These are phyloP conservation scores for Eucalyptus erythrocorys DNA, from an alignment of 345 rosid species.

Conservation along the genomic window DNA sequence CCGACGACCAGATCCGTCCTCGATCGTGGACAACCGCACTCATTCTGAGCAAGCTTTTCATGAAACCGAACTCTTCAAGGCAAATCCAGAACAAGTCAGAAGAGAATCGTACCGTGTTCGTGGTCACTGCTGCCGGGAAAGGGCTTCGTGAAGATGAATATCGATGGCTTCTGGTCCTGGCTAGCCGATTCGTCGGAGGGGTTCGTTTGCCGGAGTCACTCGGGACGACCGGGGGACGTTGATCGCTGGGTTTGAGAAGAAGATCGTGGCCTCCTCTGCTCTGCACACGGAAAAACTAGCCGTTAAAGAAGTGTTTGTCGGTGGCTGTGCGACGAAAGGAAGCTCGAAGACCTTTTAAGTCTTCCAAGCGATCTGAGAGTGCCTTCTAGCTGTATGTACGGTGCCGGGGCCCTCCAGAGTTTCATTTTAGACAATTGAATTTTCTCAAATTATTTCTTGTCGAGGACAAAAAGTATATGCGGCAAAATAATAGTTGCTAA, in stretches of 20 bases:
- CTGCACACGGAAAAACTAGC: too few relatives aligned
- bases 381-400: neutral
- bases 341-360: too few relatives aligned
- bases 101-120: neutral
- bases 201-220: neutral
- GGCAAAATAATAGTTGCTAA: too few relatives aligned
- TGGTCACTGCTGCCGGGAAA: neutral
- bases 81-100: neutral
- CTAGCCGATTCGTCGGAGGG: neutral
- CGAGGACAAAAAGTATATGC: too few relatives aligned
- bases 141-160: neutral
- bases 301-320: too few relatives aligned
- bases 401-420: neutral
- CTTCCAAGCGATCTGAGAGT: rapidly evolving
- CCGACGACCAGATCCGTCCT: too few relatives aligned
- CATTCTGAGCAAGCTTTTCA: too few relatives aligned
- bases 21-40: too few relatives aligned
- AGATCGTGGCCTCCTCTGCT: too few relatives aligned
- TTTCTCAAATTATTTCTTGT: too few relatives aligned
- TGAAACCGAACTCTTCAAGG: neutral
- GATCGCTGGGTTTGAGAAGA: neutral
- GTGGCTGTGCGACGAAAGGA: too few relatives aligned
- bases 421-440: too few relatives aligned
- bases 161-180: neutral
- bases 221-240: neutral